Evolutionary conservation across 441 rosid species (phyloP).

Genomic region (Gossypium aridum): DNA sequence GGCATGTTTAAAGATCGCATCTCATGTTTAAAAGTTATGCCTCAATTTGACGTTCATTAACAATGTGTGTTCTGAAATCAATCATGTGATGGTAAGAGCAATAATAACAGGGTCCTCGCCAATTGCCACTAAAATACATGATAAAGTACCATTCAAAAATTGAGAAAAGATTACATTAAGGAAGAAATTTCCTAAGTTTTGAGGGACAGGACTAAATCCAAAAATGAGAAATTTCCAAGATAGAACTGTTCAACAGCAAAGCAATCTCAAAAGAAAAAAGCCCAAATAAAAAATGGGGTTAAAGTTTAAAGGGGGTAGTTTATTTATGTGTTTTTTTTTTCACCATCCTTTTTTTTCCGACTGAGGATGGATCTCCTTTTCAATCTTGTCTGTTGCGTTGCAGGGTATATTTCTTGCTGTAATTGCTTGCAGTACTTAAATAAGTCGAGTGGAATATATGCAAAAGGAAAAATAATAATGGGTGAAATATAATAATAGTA

Average conservation of each 20-base stretch:
- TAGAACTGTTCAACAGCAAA: not conserved
- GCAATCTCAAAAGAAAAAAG: not conserved
- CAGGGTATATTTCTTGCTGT: not conserved
- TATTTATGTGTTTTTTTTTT: not conserved
- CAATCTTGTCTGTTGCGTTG: not conserved
- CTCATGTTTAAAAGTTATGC: not conserved
- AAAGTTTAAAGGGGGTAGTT: not conserved
- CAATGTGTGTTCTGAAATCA: not conserved
- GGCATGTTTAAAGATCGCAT: constrained; percentile 1
- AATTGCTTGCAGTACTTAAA: not conserved
- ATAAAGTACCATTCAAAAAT: not conserved
- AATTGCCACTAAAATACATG: not conserved
- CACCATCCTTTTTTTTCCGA: not conserved
- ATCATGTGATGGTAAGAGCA: not conserved
- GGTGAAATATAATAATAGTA: not conserved
- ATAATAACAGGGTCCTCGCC: not conserved
- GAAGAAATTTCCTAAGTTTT: constrained; percentile 18
- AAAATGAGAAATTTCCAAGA: constrained; percentile 14
- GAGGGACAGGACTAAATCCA: not conserved
- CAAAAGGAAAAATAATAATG: not conserved
- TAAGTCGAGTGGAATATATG: not conserved
- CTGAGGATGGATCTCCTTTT: not conserved
- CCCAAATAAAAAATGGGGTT: not conserved
- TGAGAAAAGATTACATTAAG: not conserved
- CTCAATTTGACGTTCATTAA: not conserved